Percentiles rank a stretch among this genome's conserved stretches.
Conservation (phyloP, 306 rosid species). For the Rosa rugosa region DNA sequence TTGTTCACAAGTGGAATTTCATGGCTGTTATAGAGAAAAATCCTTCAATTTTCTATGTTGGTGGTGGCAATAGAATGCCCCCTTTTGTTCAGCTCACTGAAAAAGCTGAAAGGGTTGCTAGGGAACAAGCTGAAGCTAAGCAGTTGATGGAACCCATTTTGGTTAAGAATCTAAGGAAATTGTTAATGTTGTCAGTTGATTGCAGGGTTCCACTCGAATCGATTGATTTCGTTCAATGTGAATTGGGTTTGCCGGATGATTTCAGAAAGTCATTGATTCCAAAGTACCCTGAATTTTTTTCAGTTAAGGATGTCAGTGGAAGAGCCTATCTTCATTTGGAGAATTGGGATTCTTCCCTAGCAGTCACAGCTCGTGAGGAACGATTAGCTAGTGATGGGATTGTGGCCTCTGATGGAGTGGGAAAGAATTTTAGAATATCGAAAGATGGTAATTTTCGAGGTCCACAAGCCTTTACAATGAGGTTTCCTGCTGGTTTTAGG, state of each 20-base stretch:
- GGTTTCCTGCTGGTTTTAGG: conserved; percentile 71
- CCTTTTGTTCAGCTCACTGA: conserved; percentile 57
- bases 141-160: conserved; percentile 67
- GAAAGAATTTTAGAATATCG: conserved; percentile 57
- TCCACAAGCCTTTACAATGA: conserved; percentile 59
- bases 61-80: conserved; percentile 43
- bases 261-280: conserved; percentile 56
- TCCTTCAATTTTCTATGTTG: conserved; percentile 64
- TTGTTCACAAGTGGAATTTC: conserved; percentile 87
- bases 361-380: conserved; percentile 60
- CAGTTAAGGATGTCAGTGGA: conserved; percentile 47
- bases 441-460: conserved; percentile 69
- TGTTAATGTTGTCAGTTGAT: conserved; percentile 66
- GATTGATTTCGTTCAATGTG: conserved; percentile 51
- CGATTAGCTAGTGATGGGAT: conserved; percentile 44
- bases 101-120: conserved; percentile 38
- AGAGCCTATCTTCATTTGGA: conserved; percentile 60
- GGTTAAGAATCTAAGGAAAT: conserved; percentile 39
- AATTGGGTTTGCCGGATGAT: conserved; percentile 65
- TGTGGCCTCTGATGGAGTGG: conserved; percentile 22
- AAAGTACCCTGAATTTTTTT: conserved; percentile 64
- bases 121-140: conserved; percentile 42
- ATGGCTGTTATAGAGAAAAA: conserved; percentile 70
- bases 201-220: conserved; percentile 64
- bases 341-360: conserved; percentile 81